These are phyloP conservation scores for Trypanosoma scelopori DNA, from an alignment of 208 protist genomes.

Conservation along the genomic window DNA sequence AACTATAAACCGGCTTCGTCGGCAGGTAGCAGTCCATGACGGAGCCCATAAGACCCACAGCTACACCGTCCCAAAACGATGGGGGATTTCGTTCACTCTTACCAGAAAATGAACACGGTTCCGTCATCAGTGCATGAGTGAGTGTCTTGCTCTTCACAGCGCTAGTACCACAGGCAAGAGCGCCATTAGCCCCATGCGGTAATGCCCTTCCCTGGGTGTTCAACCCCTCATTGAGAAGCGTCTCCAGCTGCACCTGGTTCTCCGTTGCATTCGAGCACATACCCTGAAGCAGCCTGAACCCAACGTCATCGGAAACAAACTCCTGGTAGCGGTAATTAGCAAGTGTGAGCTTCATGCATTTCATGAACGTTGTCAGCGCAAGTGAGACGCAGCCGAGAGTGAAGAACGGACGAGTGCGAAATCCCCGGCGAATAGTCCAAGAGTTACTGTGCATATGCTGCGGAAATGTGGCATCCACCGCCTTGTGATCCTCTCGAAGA, in stretches of 20 bases:
- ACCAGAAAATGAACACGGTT: constrained; percentile 7
- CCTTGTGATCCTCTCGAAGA: constrained; percentile 56
- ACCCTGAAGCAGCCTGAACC: constrained; percentile 47
- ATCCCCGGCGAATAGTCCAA: constrained; percentile 48
- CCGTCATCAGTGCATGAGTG: constrained; percentile 11
- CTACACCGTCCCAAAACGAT: constrained; percentile 77
- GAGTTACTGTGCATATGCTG: constrained; percentile 9
- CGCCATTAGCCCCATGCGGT: not conserved
- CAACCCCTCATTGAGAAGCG: constrained; percentile 13
- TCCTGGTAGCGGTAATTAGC: constrained; percentile 69
- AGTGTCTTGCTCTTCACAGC: not conserved
- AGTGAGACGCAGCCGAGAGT: constrained; percentile 70
- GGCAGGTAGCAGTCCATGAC: constrained; percentile 86
- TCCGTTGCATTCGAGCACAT: constrained; percentile 26
- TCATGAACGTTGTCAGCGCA: constrained; percentile 55
- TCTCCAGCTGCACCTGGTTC: constrained; percentile 14
- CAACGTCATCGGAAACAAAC: constrained; percentile 74
- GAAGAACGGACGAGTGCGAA: constrained; percentile 73
- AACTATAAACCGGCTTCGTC: constrained; percentile 57
- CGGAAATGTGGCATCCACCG: constrained; percentile 42
- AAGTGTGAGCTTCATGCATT: constrained; percentile 65
- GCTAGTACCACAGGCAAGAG: not conserved
- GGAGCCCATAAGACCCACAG: constrained; percentile 75
- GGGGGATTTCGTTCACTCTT: constrained; percentile 25
- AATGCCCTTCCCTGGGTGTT: not conserved